Evolutionary conservation across 2,329 filamentous ascomycete genomes (phyloP).

Genomic region (Xylariaceae sp.): DNA sequence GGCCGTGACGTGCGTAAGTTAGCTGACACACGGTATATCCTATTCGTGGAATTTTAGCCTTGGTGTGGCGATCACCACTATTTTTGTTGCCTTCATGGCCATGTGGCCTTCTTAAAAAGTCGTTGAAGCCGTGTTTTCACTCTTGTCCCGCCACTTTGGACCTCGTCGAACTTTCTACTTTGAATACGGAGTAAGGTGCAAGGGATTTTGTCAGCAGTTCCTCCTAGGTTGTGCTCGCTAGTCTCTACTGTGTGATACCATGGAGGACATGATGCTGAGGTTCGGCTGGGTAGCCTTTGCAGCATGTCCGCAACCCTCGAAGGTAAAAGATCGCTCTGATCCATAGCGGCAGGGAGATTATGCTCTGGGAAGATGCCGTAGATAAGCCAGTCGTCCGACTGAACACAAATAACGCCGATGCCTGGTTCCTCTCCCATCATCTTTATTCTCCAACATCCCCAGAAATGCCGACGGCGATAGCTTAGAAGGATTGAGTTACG

Average conservation of each 20-base stretch:
- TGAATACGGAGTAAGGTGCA: constrained; percentile 29
- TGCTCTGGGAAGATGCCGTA: constrained; percentile 32
- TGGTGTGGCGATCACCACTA: too few relatives aligned
- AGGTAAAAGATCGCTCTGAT: constrained; percentile 28
- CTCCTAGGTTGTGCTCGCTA: constrained; percentile 21
- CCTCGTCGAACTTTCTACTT: constrained; percentile 14
- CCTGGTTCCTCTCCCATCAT: constrained; percentile 25
- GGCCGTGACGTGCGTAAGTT: too few relatives aligned
- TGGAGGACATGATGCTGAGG: constrained; percentile 22
- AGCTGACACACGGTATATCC: too few relatives aligned
- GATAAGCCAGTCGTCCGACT: constrained; percentile 30
- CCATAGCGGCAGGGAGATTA: constrained; percentile 23
- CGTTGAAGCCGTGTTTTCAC: constrained; percentile 3
- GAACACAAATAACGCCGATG: constrained; percentile 33
- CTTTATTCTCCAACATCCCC: constrained; percentile 34
- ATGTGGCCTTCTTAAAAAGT: constrained; percentile 11
- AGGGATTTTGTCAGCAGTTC: constrained; percentile 8
- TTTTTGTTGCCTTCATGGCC: too few relatives aligned
- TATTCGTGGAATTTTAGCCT: too few relatives aligned
- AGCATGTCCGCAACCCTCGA: constrained; percentile 31
- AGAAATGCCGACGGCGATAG: constrained; percentile 33
- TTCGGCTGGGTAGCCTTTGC: constrained; percentile 23
- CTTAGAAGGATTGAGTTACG: constrained; percentile 35
- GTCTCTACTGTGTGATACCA: constrained; percentile 30
- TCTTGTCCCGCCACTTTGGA: background rate